Conservation (phyloP, 2,329 filamentous ascomycete genomes). For the Basipetospora chlamydospora region DNA sequence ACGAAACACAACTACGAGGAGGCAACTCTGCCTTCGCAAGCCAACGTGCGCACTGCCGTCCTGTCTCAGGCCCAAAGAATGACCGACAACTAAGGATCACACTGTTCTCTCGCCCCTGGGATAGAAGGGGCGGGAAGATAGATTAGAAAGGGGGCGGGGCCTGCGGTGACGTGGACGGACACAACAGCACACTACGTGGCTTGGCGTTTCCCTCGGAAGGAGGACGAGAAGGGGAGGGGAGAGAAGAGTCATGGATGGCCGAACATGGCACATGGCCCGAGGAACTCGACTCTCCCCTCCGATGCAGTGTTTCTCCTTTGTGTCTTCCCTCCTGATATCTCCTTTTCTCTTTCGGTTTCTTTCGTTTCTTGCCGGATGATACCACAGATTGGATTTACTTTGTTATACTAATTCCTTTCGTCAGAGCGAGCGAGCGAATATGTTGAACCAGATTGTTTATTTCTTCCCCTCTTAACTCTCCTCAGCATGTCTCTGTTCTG, state of each 20-base stretch:
- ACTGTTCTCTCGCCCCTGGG: neutral
- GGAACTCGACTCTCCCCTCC: neutral
- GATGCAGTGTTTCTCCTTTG: neutral
- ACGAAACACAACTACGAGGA: neutral
- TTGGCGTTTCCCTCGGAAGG: too few species aligned
- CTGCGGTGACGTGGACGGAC: too few species aligned
- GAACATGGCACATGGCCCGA: neutral
- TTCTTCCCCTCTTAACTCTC: too few species aligned
- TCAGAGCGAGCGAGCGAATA: neutral
- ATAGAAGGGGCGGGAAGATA: too few species aligned
- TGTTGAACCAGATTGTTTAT: too few species aligned
- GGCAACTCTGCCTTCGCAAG: neutral
- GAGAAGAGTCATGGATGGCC: neutral
- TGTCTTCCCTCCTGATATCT: neutral
- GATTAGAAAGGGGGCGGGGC: too few species aligned
- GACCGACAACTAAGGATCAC: neutral
- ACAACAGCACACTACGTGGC: too few species aligned
- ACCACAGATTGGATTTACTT: neutral
- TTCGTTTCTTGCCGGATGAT: neutral
- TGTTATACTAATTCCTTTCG: neutral
- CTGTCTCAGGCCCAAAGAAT: neutral
- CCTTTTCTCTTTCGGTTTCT: neutral
- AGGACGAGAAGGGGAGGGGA: too few species aligned
- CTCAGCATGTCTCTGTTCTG: too few species aligned
- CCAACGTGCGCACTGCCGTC: neutral